Conservation (phyloP, 2,329 filamentous ascomycete species). For the Clonostachys rosea region DNA sequence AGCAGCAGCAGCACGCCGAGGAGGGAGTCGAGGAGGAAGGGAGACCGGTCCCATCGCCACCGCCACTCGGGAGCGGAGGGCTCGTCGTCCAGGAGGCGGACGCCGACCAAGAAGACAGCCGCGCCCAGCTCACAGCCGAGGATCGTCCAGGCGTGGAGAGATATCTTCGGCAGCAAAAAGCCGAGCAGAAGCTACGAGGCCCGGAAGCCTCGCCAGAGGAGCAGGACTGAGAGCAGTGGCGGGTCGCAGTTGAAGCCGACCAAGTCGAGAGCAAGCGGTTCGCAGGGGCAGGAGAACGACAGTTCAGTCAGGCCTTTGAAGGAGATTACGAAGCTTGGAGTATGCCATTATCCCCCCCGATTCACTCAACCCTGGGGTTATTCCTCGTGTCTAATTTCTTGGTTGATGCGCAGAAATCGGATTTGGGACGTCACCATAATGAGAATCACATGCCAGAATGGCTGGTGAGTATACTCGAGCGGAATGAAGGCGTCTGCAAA, state of each 20-base stretch:
- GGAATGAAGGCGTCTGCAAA: constrained; percentile 49
- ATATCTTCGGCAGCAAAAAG: constrained; percentile 7
- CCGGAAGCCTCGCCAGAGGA: too few relatives aligned
- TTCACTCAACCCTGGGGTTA: neutral
- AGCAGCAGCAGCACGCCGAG: too few relatives aligned
- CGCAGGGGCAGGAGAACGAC: too few relatives aligned
- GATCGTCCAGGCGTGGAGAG: constrained; percentile 21
- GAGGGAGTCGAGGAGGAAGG: too few relatives aligned
- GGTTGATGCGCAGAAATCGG: constrained; percentile 37
- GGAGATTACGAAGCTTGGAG: neutral
- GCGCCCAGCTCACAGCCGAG: constrained; percentile 4
- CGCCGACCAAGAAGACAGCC: constrained; percentile 4
- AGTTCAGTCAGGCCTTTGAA: neutral
- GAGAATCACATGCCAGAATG: constrained; percentile 72
- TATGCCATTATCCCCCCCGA: neutral
- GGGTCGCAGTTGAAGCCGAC: too few relatives aligned
- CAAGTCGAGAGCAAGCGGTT: too few relatives aligned
- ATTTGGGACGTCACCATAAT: constrained; percentile 68
- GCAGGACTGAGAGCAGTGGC: too few relatives aligned
- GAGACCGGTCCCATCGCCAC: neutral
- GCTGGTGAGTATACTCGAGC: constrained; percentile 58
- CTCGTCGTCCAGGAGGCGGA: neutral
- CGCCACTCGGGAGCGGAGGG: neutral
- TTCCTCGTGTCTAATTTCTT: neutral
- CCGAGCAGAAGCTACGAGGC: too few relatives aligned